Evolutionary conservation across 768 basidiomycete species (phyloP), one percentile per base, ranked within the genome.

Genomic region (Arthromyces matolae): DNA sequence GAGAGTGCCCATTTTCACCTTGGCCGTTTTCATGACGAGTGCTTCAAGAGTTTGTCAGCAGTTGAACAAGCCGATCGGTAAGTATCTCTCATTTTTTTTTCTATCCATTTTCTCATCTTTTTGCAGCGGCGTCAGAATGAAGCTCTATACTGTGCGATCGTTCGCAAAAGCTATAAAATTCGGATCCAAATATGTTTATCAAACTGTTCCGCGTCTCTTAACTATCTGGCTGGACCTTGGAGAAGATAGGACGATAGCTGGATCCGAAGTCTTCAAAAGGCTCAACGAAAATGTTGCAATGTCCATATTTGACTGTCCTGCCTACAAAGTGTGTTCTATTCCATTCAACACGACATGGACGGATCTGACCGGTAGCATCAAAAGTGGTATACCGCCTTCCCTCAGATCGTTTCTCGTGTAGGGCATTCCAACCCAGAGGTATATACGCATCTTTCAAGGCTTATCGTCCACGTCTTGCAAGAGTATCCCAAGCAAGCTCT

Each of bases 131-230:
- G 61, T 79, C 34, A 79, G 71, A 48, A 83, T 89, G 84, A 80
- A 80, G 56, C 53, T 75, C 5, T 75, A 79, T 44, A 86, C 88
- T 16, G 66, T 93, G 58, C 74, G 75, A 59, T 71, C 77, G 53
- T 95, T 85, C 52, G 72, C 76, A 2, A 80, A 74, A 51, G 86
- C 93, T 1, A 81, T 94, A 37, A 72, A 73, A 58, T 69, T 76
- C 60, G 96, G 96, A 14, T 91, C 93, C 29, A 99, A 99, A 72
- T 96, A 87, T 63, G 85, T 95, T 19, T 98, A 95, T 64, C 95
- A 95, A 62, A 92, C 93, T 0, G 82, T 99, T 51, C 94, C 96
- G 0, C 83, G 96, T 32, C 75, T 97, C 52, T 75, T 99, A 8
- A 98, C 93, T 0, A 80, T 99, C 24, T 99, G 94, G 93, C 70